phyloP scores from a whole-genome alignment of 2,329 filamentous ascomycete species.

The Conoideocrella luteorostrata region DNA sequence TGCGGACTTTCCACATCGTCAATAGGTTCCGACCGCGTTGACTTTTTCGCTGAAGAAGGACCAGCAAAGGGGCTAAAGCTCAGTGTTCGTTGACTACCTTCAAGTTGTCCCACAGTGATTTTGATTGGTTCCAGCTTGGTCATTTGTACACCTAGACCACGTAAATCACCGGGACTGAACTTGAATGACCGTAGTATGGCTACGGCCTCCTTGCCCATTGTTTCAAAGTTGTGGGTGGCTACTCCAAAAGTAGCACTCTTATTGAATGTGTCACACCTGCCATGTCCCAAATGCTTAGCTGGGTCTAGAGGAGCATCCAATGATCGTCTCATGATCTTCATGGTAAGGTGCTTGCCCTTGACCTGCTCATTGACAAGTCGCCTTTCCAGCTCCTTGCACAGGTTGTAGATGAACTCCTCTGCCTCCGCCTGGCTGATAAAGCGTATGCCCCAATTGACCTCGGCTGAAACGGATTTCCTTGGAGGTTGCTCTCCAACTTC shows the following conservation, averaged over 20 bases:
- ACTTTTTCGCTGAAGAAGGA: slow-evolving; percentile 33
- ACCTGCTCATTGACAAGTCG: slow-evolving; percentile 77
- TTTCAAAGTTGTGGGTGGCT: slow-evolving; percentile 67
- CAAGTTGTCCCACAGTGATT: slow-evolving; percentile 31
- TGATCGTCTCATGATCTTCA: slow-evolving; percentile 90
- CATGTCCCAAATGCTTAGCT: slow-evolving; percentile 88
- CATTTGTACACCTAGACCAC: slow-evolving; percentile 88
- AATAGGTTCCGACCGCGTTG: slow-evolving; percentile 38
- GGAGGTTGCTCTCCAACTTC: slow-evolving; percentile 82
- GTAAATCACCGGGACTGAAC: slow-evolving; percentile 85
- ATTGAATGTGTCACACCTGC: slow-evolving; percentile 90
- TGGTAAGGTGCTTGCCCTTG: slow-evolving; percentile 79
- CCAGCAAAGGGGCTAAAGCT: slow-evolving; percentile 57
- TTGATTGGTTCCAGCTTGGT: slow-evolving; percentile 84
- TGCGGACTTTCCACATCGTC: slow-evolving; percentile 39
- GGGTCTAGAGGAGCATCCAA: slow-evolving; percentile 85
- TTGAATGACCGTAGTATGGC: slow-evolving; percentile 73
- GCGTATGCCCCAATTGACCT: slow-evolving; percentile 96
- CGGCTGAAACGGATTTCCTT: slow-evolving; percentile 91
- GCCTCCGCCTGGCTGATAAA: slow-evolving; percentile 90
- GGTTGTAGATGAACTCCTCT: slow-evolving; percentile 80
- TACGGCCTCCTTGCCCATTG: slow-evolving; percentile 76
- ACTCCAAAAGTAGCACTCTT: slow-evolving; percentile 80
- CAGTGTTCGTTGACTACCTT: slow-evolving; percentile 74
- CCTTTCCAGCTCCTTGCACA: slow-evolving; percentile 79